These are phyloP conservation scores for Boehmeria nivea DNA, from an alignment of 306 rosid species.

Conservation along the genomic window DNA sequence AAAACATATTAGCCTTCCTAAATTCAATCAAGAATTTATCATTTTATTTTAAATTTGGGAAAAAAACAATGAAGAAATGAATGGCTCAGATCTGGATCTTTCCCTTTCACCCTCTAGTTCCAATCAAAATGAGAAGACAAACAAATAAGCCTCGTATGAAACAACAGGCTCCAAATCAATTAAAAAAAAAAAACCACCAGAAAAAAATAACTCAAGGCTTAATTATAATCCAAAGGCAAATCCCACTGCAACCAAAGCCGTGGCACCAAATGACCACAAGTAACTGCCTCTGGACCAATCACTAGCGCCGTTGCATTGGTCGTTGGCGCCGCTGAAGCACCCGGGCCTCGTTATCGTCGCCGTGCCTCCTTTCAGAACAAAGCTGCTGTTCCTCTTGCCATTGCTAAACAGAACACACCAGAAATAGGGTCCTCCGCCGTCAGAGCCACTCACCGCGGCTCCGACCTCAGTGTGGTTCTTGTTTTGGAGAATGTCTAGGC, in stretches of 20 bases:
- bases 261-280: constrained; percentile 31
- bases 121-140: constrained; percentile 17
- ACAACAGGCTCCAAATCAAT: too few relatives aligned
- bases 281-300: constrained; percentile 34
- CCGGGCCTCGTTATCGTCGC: constrained; percentile 65
- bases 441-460: constrained; percentile 80
- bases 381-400: constrained; percentile 60
- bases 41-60: not conserved
- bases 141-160: too few relatives aligned
- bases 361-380: constrained; percentile 58
- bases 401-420: constrained; percentile 92
- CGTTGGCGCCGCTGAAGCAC: constrained; percentile 93
- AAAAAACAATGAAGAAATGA: constrained; percentile 4
- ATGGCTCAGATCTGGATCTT: constrained; percentile 18
- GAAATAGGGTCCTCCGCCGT: constrained; percentile 82
- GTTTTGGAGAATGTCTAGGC: constrained; percentile 62
- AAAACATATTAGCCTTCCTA: too few relatives aligned
- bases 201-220: constrained; percentile 14
- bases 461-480: constrained; percentile 85
- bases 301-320: constrained; percentile 53
- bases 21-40: too few relatives aligned
- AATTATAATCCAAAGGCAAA: constrained; percentile 46
- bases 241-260: constrained; percentile 35
- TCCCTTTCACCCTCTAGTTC: constrained; percentile 18
- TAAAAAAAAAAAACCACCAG: constrained; percentile 20